Percentiles rank a stretch among this genome's conserved stretches.
These are phyloP conservation scores for Brassica balearica DNA, from an alignment of 441 rosid species.

Conservation along the genomic window DNA sequence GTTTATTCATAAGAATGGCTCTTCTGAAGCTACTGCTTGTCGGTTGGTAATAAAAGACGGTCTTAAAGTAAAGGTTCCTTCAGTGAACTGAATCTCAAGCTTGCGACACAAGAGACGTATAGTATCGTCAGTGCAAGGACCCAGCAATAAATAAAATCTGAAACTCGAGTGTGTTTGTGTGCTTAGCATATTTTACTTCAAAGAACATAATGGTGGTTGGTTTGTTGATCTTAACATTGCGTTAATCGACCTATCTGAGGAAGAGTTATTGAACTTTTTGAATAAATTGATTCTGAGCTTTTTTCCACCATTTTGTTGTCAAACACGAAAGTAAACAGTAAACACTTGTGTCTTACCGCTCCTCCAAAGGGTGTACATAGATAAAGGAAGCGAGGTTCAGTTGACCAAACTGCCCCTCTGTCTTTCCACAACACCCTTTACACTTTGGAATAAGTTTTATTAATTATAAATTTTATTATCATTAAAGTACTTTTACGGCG, in stretches of 20 bases:
- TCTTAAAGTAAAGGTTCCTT: constrained; percentile 9
- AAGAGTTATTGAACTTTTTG: constrained; percentile 23
- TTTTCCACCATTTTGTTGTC: constrained; percentile 15
- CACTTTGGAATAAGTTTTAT: constrained; percentile 17
- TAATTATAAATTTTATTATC: neutral
- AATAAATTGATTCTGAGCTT: constrained; percentile 7
- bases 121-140: constrained; percentile 17
- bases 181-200: constrained; percentile 12
- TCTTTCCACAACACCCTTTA: constrained; percentile 15
- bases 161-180: constrained; percentile 9
- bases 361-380: constrained; percentile 9
- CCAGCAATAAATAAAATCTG: constrained; percentile 21
- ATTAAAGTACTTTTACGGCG: neutral
- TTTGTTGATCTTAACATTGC: constrained; percentile 29
- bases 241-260: constrained; percentile 14
- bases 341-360: constrained; percentile 18
- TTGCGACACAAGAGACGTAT: constrained; percentile 18
- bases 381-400: neutral
- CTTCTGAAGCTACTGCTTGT: constrained; percentile 82
- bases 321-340: neutral
- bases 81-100: constrained; percentile 25
- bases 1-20: constrained; percentile 93
- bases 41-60: constrained; percentile 59
- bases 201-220: constrained; percentile 26
- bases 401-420: constrained; percentile 24